Evolutionary conservation across 1,284 basidiomycete species (phyloP).

Genomic region (Retiboletus flavoniger): DNA sequence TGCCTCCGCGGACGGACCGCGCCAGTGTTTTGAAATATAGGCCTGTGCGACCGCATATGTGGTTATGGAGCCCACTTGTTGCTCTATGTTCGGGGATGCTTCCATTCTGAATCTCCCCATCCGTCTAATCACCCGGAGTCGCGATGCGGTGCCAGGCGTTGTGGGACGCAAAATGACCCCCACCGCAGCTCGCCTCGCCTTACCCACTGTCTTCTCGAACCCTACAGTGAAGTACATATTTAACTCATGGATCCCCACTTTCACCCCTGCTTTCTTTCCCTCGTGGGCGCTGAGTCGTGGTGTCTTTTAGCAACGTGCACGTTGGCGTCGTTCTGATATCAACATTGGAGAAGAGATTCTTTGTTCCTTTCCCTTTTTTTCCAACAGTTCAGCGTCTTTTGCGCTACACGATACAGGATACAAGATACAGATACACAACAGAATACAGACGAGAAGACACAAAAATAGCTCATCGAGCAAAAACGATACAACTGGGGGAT

Average conservation of each 20-base stretch:
- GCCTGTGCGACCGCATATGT: conserved; percentile 4
- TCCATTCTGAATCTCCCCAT: conserved; percentile 20
- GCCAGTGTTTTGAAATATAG: not conserved
- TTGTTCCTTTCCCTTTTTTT: not conserved
- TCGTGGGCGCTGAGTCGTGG: conserved; percentile 21
- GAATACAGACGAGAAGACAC: not conserved
- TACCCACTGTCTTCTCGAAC: not conserved
- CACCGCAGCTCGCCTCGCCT: conserved; percentile 25
- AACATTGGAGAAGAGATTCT: not conserved
- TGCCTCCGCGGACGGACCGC: conserved; percentile 3
- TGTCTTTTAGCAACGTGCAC: not conserved
- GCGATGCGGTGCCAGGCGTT: conserved; percentile 12
- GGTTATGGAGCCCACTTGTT: not conserved
- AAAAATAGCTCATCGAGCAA: conserved; percentile 1
- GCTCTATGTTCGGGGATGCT: conserved; percentile 12
- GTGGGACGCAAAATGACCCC: conserved; percentile 1
- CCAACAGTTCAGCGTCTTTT: not conserved
- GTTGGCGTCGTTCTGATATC: conserved; percentile 11
- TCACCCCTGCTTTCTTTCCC: not conserved
- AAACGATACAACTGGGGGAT: not conserved
- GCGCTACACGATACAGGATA: too few relatives aligned
- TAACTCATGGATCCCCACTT: conserved; percentile 6
- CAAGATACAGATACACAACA: too few relatives aligned
- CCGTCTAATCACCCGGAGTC: conserved; percentile 6
- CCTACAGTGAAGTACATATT: conserved; percentile 21